phyloP scores from a whole-genome alignment of 331 rosid genomes.

The Dryas integrifolia region DNA sequence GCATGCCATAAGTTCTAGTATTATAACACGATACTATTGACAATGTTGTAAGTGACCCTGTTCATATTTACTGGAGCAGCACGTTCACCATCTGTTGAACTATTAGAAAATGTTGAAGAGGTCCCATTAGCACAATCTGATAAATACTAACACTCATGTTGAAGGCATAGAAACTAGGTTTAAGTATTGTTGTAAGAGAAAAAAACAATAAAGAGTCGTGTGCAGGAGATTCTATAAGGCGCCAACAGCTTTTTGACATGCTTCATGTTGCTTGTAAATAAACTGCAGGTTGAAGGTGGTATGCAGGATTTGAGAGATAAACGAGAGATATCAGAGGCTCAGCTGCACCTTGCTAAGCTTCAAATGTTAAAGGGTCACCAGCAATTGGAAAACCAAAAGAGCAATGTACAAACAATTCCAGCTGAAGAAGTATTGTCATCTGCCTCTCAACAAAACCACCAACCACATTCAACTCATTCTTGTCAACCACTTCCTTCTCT shows the following conservation, averaged over 20 bases:
- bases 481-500: constrained; percentile 22
- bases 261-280: constrained; percentile 8
- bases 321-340: constrained; percentile 38
- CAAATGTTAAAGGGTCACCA: constrained; percentile 22
- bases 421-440: constrained; percentile 16
- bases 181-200: background rate
- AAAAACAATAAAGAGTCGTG: background rate
- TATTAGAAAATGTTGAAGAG: background rate
- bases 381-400: constrained; percentile 20
- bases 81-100: background rate
- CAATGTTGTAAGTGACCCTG: background rate
- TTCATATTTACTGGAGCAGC: background rate
- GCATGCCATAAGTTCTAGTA: background rate
- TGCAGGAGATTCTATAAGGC: background rate
- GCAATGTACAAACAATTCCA: constrained; percentile 12
- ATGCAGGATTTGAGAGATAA: constrained; percentile 42
- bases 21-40: background rate
- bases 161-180: background rate
- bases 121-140: background rate
- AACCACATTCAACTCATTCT: constrained; percentile 18
- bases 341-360: constrained; percentile 34
- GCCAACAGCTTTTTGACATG: constrained; percentile 13
- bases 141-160: background rate
- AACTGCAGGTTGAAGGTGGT: constrained; percentile 34
- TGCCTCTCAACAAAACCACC: constrained; percentile 25